Conservation (phyloP, 169 alveolate species). For the Perkinsus chesapeaki region DNA sequence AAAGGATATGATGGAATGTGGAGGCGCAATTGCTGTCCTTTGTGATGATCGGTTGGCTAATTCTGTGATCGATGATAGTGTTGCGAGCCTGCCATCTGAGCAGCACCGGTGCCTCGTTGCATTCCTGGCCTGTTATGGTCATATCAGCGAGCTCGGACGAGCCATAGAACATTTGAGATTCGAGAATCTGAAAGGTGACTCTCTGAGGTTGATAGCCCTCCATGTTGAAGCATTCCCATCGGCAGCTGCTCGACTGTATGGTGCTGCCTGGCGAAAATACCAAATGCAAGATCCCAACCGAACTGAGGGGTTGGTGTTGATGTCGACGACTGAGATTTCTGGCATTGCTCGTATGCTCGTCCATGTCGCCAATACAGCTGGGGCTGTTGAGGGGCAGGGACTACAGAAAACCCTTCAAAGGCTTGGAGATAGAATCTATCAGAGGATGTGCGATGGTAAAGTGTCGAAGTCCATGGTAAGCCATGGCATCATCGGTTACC, state of each 20-base stretch:
- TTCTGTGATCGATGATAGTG: not conserved
- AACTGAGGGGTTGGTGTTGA: not conserved
- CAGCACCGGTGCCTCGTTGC: not conserved
- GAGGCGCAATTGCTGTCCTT: not conserved
- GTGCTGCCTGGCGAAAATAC: not conserved
- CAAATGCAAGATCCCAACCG: not conserved
- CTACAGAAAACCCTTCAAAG: not conserved
- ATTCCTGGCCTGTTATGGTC: not conserved
- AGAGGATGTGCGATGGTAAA: not conserved
- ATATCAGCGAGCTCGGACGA: not conserved
- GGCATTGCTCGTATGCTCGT: not conserved
- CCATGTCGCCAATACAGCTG: not conserved
- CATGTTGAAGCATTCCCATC: not conserved
- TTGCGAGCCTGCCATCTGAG: not conserved
- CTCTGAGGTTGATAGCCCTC: not conserved
- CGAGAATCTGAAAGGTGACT: not conserved
- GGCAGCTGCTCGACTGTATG: not conserved
- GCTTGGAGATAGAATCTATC: not conserved
- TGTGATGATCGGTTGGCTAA: not conserved
- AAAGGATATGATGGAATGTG: not conserved
- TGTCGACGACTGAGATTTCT: not conserved
- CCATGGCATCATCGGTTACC: not conserved
- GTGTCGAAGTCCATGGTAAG: not conserved
- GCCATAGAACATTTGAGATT: not conserved
- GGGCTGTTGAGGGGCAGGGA: not conserved